Evolutionary conservation across 2,329 filamentous ascomycete species (phyloP), one percentile per base, ranked within the genome.

Genomic region (Aspergillus flavus): DNA sequence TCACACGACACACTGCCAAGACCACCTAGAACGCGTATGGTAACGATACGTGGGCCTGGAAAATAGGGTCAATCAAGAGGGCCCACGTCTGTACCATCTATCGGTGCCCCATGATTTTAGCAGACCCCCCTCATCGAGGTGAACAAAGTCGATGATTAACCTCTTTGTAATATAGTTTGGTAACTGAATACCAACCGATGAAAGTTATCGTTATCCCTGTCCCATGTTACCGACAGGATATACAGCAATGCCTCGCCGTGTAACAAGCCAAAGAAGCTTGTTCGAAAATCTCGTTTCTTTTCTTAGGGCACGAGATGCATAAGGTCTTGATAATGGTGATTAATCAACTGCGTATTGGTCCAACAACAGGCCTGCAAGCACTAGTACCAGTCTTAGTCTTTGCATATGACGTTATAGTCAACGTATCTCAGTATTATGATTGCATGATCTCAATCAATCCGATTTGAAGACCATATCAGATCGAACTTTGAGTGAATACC

Each of bases 1-100:
- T 62, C 64, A 60, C 64, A 64, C 64, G 57, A 64, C 59, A 61
- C 32, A 16, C 41, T 55, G 65, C 64, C 62, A 64, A 66, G 61
- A 58, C 36, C 39, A 6, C 23, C 12, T 26, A 28, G 48, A 54
- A 32, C 45, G 48, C 48, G 48, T 60, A 60, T 19, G 26, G 48
- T 36, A 43, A 32, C 36, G 43, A 43, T 52, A 52, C 48, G 14
- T 32, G 28, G 48, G 28, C 19, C 26, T 32, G 4, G 48, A 52
- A 52, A 52, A 32, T 52, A n/a, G 28, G 48, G 48, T 30, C 28
- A 11, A 34, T 32, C 30, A 10, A 52, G 28, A 32, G 48, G 48
- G 28, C 28, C 48, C 48, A 52, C 48, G 48, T 23, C 45, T 28
- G 45, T 52, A 32, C 48, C 48, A 52, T 52, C 2, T 32, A 50